Base-by-base conservation (phyloP, 495 filamentous ascomycete genomes). In the Penicillium psychrofluorescens region DNA sequence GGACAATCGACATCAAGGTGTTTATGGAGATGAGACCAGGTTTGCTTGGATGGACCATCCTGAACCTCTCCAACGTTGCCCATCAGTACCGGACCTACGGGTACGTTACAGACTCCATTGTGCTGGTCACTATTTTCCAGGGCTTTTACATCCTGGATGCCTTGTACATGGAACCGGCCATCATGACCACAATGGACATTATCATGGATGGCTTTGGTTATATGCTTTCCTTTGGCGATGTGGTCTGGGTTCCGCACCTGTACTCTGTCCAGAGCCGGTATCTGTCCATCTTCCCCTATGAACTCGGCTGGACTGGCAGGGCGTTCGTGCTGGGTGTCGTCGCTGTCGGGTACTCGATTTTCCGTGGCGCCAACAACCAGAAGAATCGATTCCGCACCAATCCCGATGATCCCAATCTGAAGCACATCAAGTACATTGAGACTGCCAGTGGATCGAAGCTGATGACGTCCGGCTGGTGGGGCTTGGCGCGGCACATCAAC, bases 181-280 rank as follows among this genome's bases (percentile, higher is more conserved):
- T 98, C 48, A 72, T 98, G 53, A 97, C 94, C 2, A 96, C 89
- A 8, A 96, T 98, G 66, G 94, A 98, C 63, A 85, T 97, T 57
- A 95, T 83, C 44, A 86, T 81, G 55, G 92, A 98, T 55, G 94
- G 92, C 11, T 96, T 97, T 54, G 94, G 92, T 36, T 88, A 85
- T 63, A 98, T 98, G 92, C 70, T 98, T n/a, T 73, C 86, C 2
- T 97, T 96, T 51, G 92, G 91, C 30, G 92, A 97, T 55, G 73
- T 96, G 4, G 86, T 83, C 53, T 97, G 92, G 94, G 74, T 96
- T 8, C 92, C 92, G 2, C 90, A 96, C 69, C 71, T 85, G 42
- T 97, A 95, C 75, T 84, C 78, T 33, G 70, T 88, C 40, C 91
- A 95, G 63, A 78, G 84, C 11, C 79, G 88, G n/a, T 98, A 97